Evolutionary conservation across 768 basidiomycete species (phyloP).

Genomic region (Collybia mongolica): DNA sequence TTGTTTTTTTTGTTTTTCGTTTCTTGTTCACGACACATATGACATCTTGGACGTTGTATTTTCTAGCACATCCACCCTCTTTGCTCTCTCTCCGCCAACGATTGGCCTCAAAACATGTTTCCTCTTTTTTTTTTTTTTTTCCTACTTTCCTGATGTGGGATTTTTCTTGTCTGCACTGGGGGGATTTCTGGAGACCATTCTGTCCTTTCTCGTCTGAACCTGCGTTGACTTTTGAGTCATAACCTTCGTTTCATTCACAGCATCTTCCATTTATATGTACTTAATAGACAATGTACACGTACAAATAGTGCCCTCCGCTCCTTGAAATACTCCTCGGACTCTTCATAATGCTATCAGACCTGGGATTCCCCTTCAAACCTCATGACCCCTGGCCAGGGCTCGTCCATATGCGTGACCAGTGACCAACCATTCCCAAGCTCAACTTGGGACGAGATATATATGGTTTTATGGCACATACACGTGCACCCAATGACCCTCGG

Average conservation of each 20-base stretch:
- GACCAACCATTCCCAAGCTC: too few relatives aligned
- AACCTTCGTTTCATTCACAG: background rate
- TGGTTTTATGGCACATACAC: too few relatives aligned
- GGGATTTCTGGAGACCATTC: background rate
- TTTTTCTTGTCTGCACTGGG: background rate
- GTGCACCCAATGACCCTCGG: too few relatives aligned
- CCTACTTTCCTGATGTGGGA: too few relatives aligned
- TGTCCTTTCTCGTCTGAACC: background rate
- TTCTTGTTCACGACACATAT: constrained; percentile 14
- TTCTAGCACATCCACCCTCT: background rate
- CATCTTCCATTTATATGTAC: constrained; percentile 16
- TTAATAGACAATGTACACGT: constrained; percentile 17
- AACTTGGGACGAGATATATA: too few relatives aligned
- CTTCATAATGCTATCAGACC: too few relatives aligned
- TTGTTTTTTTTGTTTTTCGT: constrained; percentile 3
- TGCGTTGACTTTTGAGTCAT: background rate
- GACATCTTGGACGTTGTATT: constrained; percentile 17
- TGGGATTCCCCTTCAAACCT: too few relatives aligned
- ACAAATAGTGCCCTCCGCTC: background rate
- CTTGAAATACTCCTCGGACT: background rate
- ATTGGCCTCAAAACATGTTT: background rate
- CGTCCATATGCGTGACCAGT: too few relatives aligned
- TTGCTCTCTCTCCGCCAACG: background rate
- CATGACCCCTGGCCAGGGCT: too few relatives aligned
- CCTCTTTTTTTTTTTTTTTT: too few relatives aligned